phyloP scores from a whole-genome alignment of 805 yeast genomes.

The Candida quercuum region DNA sequence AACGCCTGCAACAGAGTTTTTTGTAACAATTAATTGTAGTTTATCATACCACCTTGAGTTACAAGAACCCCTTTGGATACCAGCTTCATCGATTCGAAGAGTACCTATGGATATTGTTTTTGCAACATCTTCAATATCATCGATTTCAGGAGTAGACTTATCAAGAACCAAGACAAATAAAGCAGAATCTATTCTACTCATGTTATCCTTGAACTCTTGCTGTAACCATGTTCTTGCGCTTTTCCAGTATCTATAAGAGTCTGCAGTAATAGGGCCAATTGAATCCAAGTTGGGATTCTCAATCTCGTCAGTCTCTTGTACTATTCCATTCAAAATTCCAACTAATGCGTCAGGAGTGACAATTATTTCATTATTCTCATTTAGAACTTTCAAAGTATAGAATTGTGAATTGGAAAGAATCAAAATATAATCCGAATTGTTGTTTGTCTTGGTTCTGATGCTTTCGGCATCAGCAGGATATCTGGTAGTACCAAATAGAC shows the following conservation, averaged over 20 bases:
- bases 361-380: slow-evolving; percentile 56
- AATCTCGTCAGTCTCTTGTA: slow-evolving; percentile 58
- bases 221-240: slow-evolving; percentile 51
- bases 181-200: slow-evolving; percentile 61
- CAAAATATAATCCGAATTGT: slow-evolving; percentile 63
- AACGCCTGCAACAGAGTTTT: slow-evolving; percentile 81
- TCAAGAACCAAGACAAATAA: slow-evolving; percentile 79
- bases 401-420: slow-evolving; percentile 79
- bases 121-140: slow-evolving; percentile 26
- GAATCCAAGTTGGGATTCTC: slow-evolving; percentile 65
- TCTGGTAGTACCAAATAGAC: slow-evolving; percentile 67
- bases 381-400: slow-evolving; percentile 82
- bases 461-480: slow-evolving; percentile 45
- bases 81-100: slow-evolving; percentile 58
- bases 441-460: slow-evolving; percentile 67
- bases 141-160: slow-evolving; percentile 56
- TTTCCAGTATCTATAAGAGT: slow-evolving; percentile 82
- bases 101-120: slow-evolving; percentile 83
- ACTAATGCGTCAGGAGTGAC: slow-evolving; percentile 64
- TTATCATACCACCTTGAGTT: slow-evolving; percentile 94
- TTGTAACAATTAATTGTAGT: slow-evolving; percentile 64
- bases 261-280: slow-evolving; percentile 84
- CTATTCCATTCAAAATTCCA: slow-evolving; percentile 57
- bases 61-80: slow-evolving; percentile 88
- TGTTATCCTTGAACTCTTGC: slow-evolving; percentile 31